Base-by-base conservation (phyloP, 2,329 filamentous ascomycete genomes). In the Diaporthe vexans region DNA sequence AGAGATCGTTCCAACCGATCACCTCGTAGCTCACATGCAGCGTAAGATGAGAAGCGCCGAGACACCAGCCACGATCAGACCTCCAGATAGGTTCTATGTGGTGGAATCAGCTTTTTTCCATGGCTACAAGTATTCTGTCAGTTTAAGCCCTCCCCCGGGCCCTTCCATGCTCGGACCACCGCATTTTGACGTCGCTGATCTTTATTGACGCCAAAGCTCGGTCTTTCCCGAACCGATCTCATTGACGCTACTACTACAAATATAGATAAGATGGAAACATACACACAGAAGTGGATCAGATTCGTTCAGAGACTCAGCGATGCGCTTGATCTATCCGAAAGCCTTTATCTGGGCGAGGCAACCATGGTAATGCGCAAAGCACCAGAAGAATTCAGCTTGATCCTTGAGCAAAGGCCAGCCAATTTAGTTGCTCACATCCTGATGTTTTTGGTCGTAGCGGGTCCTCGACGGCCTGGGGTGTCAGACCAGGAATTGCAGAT, bases 321-420 rank as follows among this genome's bases (percentile, higher is more conserved):
- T 21, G 59, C 59, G 17, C 59, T 46, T 19, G 40, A 33, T n/a
- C 46, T 17, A 19, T 48, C 59, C 24, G 59, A 65, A n/a, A 65
- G 26, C 40, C 48, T 65, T 17, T 26, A 48, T 6, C 57, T 74
- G 51, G 24, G n/a, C 29, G 48, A 71, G 37, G 73, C 58, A 3
- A 40, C 67, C 19, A 24, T 65, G 8, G 48, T 74, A 17, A 71
- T 74, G 73, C 73, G 57, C 8, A 67, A 65, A 43, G 58, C 73
- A 6, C 67, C 73, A 0, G 57, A 59, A 11, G 48, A 74, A 11
- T 43, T 74, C 21, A 69, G 51, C 51, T 33, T 48, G n/a, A 19
- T 74, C 26, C 67, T 74, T 26, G 29, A 70, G 19, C 54, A 40
- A 24, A 35, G 52, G 48, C 52, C 73, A 4, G 21, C 58, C 29